Conservation (phyloP, 352 stramenopile species). For the Phytophthora litchii region DNA sequence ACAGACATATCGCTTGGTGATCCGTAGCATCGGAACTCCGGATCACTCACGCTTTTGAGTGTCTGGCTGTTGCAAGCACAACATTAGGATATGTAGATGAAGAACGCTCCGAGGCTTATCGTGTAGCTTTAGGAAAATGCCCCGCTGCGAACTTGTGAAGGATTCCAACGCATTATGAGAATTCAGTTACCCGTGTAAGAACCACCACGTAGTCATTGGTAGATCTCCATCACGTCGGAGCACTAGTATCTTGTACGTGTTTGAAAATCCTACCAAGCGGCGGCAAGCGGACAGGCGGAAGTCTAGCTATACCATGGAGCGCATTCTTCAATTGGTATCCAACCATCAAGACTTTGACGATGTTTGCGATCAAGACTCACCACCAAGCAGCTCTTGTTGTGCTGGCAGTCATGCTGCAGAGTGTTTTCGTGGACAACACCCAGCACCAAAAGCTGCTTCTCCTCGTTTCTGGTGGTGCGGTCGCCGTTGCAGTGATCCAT, state of each 20-base stretch:
- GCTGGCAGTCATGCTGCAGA: conserved; percentile 17
- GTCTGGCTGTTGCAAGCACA: conserved; percentile 12
- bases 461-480: neutral
- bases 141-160: conserved; percentile 3
- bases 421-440: conserved; percentile 10
- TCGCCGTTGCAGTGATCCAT: conserved; percentile 12
- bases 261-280: conserved; percentile 3
- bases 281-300: neutral
- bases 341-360: conserved; percentile 1
- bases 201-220: neutral
- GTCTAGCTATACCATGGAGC: conserved; percentile 7
- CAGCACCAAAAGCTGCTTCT: conserved; percentile 16
- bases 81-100: conserved; percentile 16
- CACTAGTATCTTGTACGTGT: conserved; percentile 17
- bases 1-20: neutral
- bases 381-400: conserved; percentile 6
- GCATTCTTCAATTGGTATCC: conserved; percentile 9
- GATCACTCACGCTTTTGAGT: conserved; percentile 15
- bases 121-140: too few species aligned
- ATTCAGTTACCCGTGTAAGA: conserved; percentile 7
- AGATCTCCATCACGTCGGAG: conserved; percentile 3
- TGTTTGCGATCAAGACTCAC: conserved; percentile 14
- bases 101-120: conserved; percentile 1
- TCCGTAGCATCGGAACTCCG: conserved; percentile 19
- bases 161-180: conserved; percentile 12